A percentile compares a stretch with the other conserved stretches of the same genome.
Evolutionary conservation across 352 stramenopile genomes (phyloP).

Genomic region (Phytophthora capsici): DNA sequence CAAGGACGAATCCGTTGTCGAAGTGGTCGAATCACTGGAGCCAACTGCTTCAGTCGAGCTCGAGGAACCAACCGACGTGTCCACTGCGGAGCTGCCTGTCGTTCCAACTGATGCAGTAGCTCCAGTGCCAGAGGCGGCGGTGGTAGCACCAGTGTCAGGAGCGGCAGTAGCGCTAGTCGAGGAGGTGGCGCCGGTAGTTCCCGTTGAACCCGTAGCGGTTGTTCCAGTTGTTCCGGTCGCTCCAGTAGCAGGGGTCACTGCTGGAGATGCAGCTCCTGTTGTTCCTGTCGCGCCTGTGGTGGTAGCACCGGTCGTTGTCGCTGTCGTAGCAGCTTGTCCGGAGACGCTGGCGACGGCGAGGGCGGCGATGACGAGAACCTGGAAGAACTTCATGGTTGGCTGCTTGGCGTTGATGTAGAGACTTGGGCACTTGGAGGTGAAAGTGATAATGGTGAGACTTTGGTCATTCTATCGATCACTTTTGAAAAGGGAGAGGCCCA

Average conservation of each 20-base stretch:
- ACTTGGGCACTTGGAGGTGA: slow-evolving; percentile 1
- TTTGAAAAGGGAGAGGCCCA: not conserved
- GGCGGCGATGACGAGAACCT: slow-evolving; percentile 33
- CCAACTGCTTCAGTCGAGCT: not conserved
- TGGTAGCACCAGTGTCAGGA: not conserved
- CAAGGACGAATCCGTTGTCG: slow-evolving; percentile 13
- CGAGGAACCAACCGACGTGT: slow-evolving; percentile 18
- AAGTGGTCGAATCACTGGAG: slow-evolving; percentile 5
- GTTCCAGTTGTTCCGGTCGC: not conserved
- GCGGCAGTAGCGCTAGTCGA: not conserved
- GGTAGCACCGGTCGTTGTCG: not conserved
- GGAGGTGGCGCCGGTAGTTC: not conserved
- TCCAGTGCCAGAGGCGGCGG: slow-evolving; percentile 6
- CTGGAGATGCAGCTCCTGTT: slow-evolving; percentile 1
- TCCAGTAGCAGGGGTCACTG: slow-evolving; percentile 12
- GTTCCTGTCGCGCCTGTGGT: not conserved
- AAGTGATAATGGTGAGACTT: not conserved
- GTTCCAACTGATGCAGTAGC: slow-evolving; percentile 6
- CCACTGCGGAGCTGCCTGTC: slow-evolving; percentile 1
- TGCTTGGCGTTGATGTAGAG: too few relatives aligned
- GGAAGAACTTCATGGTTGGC: slow-evolving; percentile 26
- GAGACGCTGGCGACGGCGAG: slow-evolving; percentile 26
- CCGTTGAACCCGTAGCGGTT: slow-evolving; percentile 2
- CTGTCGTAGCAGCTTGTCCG: slow-evolving; percentile 13
- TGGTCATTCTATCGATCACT: not conserved